Conservation (phyloP, 1,284 basidiomycete genomes). For the Sporisorium sorghi region DNA sequence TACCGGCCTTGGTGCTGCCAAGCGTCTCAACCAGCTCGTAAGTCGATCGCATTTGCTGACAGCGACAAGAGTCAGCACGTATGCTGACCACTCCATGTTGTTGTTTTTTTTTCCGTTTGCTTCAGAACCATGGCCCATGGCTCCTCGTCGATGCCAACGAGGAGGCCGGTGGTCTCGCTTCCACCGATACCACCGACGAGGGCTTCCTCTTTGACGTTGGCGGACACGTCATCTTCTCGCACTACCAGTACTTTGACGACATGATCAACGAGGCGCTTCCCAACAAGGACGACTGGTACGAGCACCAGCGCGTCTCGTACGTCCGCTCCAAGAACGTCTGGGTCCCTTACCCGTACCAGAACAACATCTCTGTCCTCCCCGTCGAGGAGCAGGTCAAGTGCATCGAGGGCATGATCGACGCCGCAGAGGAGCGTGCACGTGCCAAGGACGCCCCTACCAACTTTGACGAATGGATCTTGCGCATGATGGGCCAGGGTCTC, state of each 20-base stretch:
- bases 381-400: conserved; percentile 72
- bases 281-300: conserved; percentile 71
- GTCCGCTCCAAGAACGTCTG: conserved; percentile 72
- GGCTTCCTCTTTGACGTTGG: conserved; percentile 74
- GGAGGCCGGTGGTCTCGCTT: conserved; percentile 72
- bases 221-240: conserved; percentile 74
- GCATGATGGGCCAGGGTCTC: conserved; percentile 72
- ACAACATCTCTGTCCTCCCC: conserved; percentile 73
- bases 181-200: conserved; percentile 72
- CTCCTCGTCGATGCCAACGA: conserved; percentile 71
- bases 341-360: conserved; percentile 73
- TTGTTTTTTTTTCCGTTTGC: background rate
- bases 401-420: conserved; percentile 73
- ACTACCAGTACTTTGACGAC: conserved; percentile 74
- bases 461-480: conserved; percentile 73
- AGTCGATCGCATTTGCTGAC: conserved; percentile 16
- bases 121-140: conserved; percentile 70
- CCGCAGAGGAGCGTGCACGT: conserved; percentile 67
- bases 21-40: conserved; percentile 72
- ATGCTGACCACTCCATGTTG: conserved; percentile 4
- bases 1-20: conserved; percentile 73
- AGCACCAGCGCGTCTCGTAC: conserved; percentile 73
- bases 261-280: conserved; percentile 72
- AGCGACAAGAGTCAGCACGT: background rate
- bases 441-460: conserved; percentile 69